Evolutionary conservation across 1,139 yeast genomes (phyloP).

Genomic region (Candida glucosophila): DNA sequence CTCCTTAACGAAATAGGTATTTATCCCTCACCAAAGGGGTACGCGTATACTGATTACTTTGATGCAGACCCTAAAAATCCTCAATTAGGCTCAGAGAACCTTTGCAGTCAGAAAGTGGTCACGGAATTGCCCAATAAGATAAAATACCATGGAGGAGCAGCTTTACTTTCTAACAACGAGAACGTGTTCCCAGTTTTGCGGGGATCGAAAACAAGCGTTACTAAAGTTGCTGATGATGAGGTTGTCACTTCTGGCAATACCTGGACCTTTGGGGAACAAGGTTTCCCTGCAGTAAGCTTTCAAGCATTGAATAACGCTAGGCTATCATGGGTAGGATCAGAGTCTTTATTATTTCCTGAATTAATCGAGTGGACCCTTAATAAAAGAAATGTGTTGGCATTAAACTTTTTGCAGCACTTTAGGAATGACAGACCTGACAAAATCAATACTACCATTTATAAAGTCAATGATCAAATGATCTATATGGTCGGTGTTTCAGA

Average conservation of each 20-base stretch:
- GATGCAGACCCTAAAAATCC: slow-evolving; percentile 20
- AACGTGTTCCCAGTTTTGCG: slow-evolving; percentile 61
- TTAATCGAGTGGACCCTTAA: slow-evolving; percentile 72
- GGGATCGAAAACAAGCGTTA: slow-evolving; percentile 63
- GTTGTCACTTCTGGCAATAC: slow-evolving; percentile 36
- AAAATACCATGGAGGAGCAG: slow-evolving; percentile 32
- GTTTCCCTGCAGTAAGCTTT: slow-evolving; percentile 66
- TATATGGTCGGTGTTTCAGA: slow-evolving; percentile 63
- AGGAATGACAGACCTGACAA: slow-evolving; percentile 37
- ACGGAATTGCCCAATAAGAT: slow-evolving; percentile 8
- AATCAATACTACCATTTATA: slow-evolving; percentile 44
- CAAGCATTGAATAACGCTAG: slow-evolving; percentile 81
- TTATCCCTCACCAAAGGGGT: slow-evolving; percentile 72
- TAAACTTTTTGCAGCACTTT: slow-evolving; percentile 42
- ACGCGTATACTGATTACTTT: slow-evolving; percentile 62
- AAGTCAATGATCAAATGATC: slow-evolving; percentile 60
- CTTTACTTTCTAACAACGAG: slow-evolving; percentile 42
- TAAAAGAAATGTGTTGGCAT: slow-evolving; percentile 53
- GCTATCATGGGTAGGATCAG: slow-evolving; percentile 71
- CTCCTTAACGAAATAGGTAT: slow-evolving; percentile 79
- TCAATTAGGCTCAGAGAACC: slow-evolving; percentile 14
- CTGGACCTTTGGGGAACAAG: slow-evolving; percentile 85
- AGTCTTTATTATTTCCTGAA: slow-evolving; percentile 44
- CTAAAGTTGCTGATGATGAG: slow-evolving; percentile 30
- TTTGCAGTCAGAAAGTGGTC: slow-evolving; percentile 17